Base-by-base conservation (phyloP, 192 early-diverging fungal genomes). In the Podila epigama region DNA sequence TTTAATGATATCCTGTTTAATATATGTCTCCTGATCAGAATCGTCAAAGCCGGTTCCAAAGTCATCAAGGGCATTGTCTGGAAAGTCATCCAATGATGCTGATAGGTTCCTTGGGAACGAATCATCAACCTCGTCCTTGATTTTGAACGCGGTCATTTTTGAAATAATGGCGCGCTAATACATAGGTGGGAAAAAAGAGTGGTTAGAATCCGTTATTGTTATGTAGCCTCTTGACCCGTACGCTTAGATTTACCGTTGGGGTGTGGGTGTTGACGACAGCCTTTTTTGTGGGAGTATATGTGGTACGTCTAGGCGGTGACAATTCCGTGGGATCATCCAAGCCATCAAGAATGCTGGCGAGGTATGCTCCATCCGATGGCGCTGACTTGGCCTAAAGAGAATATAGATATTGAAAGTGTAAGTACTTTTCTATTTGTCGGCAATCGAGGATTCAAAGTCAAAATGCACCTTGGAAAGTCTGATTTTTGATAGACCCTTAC, bases 61-160 rank as follows among this genome's bases (percentile, higher is more conserved):
- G 10, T 51, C 51, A 10, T 58, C 55, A 35, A 67, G 15, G 5
- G 54, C 51, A 20, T 69, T 31, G 20, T 75, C 70, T 6, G 59
- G 28, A 5, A 52, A 28, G 3, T 63, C 54, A 4, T 58, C 62
- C 22, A 68, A 9, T 27, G 16, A 25, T 3, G 65, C 29, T 15
- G 73, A 39, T 15, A 64, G 36, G 33, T 64, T 68, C 2, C 34
- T 31, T 15, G 66, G 61, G 15, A 12, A 6, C 34, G 58, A 54
- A 12, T 68, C 66, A 39, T 53, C 9, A 13, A 68, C 61, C 36
- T 77, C 73, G 40, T 77, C 66, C 50, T 68, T 64, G 56, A 77
- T 68, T 39, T 63, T 77, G 8, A 77, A 33, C 9, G 72, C 63
- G 10, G 53, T 64, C 42, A 77, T 36, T 59, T 64, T 67, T 10